Evolutionary conservation across 2,329 filamentous ascomycete genomes (phyloP).

Genomic region (Cladosporium sp.): DNA sequence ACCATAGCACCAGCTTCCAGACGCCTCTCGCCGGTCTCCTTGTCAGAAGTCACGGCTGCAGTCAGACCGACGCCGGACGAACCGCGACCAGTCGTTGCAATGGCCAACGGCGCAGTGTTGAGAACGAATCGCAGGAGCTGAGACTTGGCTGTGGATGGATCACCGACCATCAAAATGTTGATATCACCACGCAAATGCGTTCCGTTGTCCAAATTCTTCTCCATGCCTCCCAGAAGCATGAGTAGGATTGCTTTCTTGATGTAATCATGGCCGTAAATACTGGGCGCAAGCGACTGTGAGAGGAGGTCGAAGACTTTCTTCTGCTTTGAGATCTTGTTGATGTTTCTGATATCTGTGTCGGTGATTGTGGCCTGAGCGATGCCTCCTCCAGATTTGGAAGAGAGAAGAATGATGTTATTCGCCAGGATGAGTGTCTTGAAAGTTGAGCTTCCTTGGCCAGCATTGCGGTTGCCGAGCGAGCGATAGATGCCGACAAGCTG

Average conservation of each 20-base stretch:
- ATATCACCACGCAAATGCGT: slow-evolving; percentile 98
- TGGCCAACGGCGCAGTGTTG: slow-evolving; percentile 92
- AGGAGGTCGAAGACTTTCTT: slow-evolving; percentile 88
- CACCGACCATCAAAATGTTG: slow-evolving; percentile 98
- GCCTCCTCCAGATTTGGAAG: slow-evolving; percentile 92
- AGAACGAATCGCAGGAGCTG: slow-evolving; percentile 93
- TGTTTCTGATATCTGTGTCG: slow-evolving; percentile 95
- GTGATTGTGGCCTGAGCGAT: slow-evolving; percentile 90
- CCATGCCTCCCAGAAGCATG: slow-evolving; percentile 91
- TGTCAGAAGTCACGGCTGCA: slow-evolving; percentile 91
- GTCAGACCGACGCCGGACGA: slow-evolving; percentile 98
- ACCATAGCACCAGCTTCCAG: slow-evolving; percentile 99
- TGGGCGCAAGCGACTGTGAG: slow-evolving; percentile 89
- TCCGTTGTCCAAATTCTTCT: slow-evolving; percentile 97
- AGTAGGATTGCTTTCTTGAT: slow-evolving; percentile 97
- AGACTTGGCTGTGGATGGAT: slow-evolving; percentile 98
- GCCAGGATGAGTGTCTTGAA: slow-evolving; percentile 93
- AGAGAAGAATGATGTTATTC: slow-evolving; percentile 91
- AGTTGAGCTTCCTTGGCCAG: slow-evolving; percentile 80
- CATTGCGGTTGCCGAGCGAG: slow-evolving; percentile 90
- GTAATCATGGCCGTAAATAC: slow-evolving; percentile 94
- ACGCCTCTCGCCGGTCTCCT: slow-evolving; percentile 91
- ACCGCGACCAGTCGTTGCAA: slow-evolving; percentile 89
- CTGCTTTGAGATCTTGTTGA: slow-evolving; percentile 95
- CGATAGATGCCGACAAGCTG: slow-evolving; percentile 96